These are phyloP conservation scores for Sarocladiaceae sp. DNA, from an alignment of 2,329 filamentous ascomycete species.

Conservation along the genomic window DNA sequence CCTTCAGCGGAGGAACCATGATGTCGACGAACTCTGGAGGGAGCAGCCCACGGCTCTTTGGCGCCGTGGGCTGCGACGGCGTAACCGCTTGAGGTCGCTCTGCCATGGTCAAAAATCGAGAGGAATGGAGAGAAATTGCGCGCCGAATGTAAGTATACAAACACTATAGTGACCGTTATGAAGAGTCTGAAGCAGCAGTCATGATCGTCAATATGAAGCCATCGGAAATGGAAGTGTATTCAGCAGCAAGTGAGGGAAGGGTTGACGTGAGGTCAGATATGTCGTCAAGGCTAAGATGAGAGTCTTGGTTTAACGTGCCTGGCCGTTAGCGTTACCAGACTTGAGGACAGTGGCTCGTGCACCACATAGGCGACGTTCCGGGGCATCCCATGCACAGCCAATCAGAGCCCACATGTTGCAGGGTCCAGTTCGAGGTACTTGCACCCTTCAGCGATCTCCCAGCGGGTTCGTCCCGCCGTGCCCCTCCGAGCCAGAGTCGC, in stretches of 20 bases:
- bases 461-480: not conserved
- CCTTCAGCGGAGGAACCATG: conserved; percentile 48
- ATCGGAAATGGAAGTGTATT: no score
- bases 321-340: not conserved
- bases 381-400: conserved; percentile 3
- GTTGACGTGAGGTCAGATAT: not conserved
- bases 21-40: conserved; percentile 41
- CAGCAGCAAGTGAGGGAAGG: no score
- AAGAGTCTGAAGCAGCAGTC: not conserved
- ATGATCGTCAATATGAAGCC: no score
- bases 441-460: not conserved
- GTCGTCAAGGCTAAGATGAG: no score
- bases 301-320: no score
- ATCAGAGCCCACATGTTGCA: not conserved
- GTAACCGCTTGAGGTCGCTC: conserved; percentile 17
- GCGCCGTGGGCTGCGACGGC: conserved; percentile 2
- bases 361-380: not conserved
- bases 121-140: conserved; percentile 1
- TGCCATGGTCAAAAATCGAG: conserved; percentile 14
- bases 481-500: not conserved
- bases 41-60: conserved; percentile 31
- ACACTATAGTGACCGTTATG: not conserved
- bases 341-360: conserved; percentile 7
- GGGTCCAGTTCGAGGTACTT: not conserved
- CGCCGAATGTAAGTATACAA: not conserved